Conservation (phyloP, 345 rosid genomes). For the Arabidopsis suecica region DNA sequence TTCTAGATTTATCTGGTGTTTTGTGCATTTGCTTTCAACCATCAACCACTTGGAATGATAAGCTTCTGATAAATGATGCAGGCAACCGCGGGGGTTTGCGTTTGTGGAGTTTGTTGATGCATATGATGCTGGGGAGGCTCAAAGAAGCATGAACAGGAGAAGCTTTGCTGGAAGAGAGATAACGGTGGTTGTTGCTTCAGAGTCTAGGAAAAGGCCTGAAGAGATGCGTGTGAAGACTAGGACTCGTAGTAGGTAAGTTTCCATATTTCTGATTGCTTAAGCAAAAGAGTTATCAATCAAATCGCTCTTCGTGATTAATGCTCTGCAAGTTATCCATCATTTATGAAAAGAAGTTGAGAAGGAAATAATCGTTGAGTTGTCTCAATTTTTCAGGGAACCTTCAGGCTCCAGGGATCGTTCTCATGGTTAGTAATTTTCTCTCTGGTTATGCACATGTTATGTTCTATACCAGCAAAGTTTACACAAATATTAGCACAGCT, state of each 20-base stretch:
- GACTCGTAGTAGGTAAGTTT: conserved; percentile 52
- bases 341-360: conserved; percentile 6
- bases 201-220: conserved; percentile 94
- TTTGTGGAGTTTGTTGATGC: conserved; percentile 97
- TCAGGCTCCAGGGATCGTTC: conserved; percentile 66
- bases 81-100: conserved; percentile 97
- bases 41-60: conserved; percentile 36
- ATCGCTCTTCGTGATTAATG: neutral
- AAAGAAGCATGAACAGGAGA: conserved; percentile 85
- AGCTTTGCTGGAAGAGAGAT: conserved; percentile 87
- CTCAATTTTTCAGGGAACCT: conserved; percentile 61
- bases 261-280: conserved; percentile 2
- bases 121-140: conserved; percentile 88
- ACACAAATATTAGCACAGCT: neutral
- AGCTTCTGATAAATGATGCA: conserved; percentile 42
- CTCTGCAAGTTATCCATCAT: neutral
- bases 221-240: conserved; percentile 93
- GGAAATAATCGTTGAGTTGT: neutral
- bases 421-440: conserved; percentile 59
- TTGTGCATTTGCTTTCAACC: conserved; percentile 28
- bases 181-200: conserved; percentile 89
- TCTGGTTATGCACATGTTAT: neutral
- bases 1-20: conserved; percentile 12
- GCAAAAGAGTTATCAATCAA: neutral
- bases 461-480: neutral